Percentiles rank a stretch among this genome's conserved stretches.
Evolutionary conservation across 2,329 filamentous ascomycete genomes (phyloP).

Genomic region (Trichoderma koningiopsis): DNA sequence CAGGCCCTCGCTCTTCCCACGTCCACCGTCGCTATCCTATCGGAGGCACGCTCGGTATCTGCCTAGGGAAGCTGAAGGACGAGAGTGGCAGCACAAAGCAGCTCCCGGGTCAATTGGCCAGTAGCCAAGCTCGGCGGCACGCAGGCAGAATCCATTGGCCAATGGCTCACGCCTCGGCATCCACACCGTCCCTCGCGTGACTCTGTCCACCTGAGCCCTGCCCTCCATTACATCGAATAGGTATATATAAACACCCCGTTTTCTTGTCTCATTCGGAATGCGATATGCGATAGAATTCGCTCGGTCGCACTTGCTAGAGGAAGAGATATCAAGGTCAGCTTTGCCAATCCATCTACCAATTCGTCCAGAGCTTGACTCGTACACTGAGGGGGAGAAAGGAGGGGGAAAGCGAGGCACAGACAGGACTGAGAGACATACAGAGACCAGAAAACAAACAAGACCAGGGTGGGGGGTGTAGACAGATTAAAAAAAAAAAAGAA

Average conservation of each 20-base stretch:
- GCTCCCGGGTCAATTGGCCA: conserved; percentile 19
- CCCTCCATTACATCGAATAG: not conserved
- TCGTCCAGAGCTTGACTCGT: not conserved
- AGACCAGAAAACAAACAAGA: not conserved
- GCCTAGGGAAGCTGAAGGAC: conserved; percentile 1
- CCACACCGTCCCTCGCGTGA: conserved; percentile 25
- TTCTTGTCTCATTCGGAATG: not conserved
- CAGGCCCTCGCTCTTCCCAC: not conserved
- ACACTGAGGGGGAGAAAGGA: not conserved
- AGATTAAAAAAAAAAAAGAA: not conserved
- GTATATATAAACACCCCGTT: not conserved
- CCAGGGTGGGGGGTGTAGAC: not conserved
- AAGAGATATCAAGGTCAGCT: not conserved
- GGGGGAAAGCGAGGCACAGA: not conserved
- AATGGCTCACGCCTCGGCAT: conserved; percentile 25
- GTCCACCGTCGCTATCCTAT: not conserved
- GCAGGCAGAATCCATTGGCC: conserved; percentile 21
- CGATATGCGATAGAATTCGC: not conserved
- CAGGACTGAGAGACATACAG: not conserved
- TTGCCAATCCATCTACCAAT: not conserved
- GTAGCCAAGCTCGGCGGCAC: conserved; percentile 11
- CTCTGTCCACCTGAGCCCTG: conserved; percentile 22
- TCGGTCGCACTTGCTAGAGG: not conserved
- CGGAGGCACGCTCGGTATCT: conserved; percentile 4
- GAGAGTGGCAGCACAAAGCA: not conserved